Evolutionary conservation across 805 yeast genomes (phyloP), one percentile per base, ranked within the genome.

Genomic region (Lipomyces chichibuensis): DNA sequence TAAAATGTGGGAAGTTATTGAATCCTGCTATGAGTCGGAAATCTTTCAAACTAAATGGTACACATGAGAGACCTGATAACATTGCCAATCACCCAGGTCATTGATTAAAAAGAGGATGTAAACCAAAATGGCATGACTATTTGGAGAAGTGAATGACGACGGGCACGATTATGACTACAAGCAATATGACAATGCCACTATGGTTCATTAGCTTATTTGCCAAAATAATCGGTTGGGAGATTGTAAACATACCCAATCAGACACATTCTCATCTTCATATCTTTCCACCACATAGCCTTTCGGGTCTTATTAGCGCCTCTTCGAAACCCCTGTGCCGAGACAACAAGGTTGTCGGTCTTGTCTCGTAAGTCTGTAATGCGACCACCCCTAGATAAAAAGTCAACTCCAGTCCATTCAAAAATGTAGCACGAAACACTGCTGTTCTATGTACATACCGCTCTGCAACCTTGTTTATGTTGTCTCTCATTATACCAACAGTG

Each of bases 251-350:
- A 69, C 72, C 89, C 87, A 67, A 93, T 88, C 65, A 91, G 80
- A 80, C 98, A 94, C 83, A 93, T 82, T 79, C 96, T 89, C 94
- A 95, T 90, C 83, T 95, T 95, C 86, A 95, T 85, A 78, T 94
- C 97, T 80, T 95, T 94, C 90, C 96, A 91, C 98, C 98, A 94
- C 98, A 94, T 94, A 77, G 93, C 96, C 80, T 93, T 94, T 81
- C 99, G 90, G 59, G 94, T 98, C 74, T 96, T 88, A 81, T 94
- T 94, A 67, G 99, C 98, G 53, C 97, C 96, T 77, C 97, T 86
- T 78, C 96, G 91, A 83, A 95, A 94, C 49, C 97, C 95, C 74
- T 91, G 94, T 9, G 99, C 98, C 58, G 91, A 86, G 58, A 88
- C 91, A 56, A 97, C 97, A 74, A 94, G 84, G 78, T 90, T 92